Conservation (phyloP, 2,329 filamentous ascomycete species). For the Cercospora zeina region DNA sequence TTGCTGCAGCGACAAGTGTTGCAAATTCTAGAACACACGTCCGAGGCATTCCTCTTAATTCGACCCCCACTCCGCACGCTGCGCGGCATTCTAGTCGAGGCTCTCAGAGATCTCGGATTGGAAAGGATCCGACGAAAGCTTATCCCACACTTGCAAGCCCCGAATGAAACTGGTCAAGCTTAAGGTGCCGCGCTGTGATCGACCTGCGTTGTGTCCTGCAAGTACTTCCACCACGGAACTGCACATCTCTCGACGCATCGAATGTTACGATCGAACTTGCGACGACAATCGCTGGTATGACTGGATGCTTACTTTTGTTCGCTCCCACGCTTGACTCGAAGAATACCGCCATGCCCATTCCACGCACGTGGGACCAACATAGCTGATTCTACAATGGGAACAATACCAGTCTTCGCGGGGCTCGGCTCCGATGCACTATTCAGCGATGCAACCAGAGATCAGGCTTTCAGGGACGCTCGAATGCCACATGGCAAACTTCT, state of each 20-base stretch:
- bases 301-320: background rate
- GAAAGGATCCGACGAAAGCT: slow-evolving; percentile 6
- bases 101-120: slow-evolving; percentile 3
- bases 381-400: slow-evolving; percentile 12
- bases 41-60: background rate
- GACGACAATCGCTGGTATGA: background rate
- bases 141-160: slow-evolving; percentile 5
- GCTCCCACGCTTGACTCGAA: background rate
- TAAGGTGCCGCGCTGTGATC: slow-evolving; percentile 10
- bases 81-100: background rate
- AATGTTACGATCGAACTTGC: background rate
- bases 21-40: background rate
- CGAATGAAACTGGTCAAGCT: slow-evolving; percentile 12
- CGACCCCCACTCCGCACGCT: background rate
- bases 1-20: background rate
- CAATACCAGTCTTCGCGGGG: slow-evolving; percentile 19
- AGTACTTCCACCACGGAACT: background rate
- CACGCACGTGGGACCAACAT: background rate
- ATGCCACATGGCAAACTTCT: slow-evolving; percentile 16
- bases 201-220: background rate
- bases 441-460: slow-evolving; percentile 13
- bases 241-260: background rate
- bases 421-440: slow-evolving; percentile 20
- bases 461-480: slow-evolving; percentile 8
- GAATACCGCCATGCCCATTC: background rate